Base-by-base conservation (phyloP, 2,329 filamentous ascomycete genomes). In the Fusarium proliferatum region DNA sequence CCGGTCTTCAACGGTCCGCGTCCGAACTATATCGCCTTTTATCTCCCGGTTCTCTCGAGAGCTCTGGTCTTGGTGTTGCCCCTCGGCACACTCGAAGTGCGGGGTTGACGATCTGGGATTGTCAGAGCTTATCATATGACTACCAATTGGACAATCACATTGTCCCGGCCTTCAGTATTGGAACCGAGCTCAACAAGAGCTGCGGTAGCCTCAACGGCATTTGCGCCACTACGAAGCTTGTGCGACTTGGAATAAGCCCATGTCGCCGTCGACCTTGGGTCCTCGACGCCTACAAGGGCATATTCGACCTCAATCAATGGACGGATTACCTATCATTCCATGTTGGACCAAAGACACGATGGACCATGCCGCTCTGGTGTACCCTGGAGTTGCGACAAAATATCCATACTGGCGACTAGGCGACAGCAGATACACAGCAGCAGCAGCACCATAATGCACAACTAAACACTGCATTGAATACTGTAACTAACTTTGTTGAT, bases 11-110 rank as follows among this genome's bases (percentile, higher is more conserved):
- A 75, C 53, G 61, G 61, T 23, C 53, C 46, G 48, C 45, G 21
- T 36, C 48, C 38, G 42, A 70, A 55, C 43, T 7, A 8, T 13
- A 36, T 67, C 55, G 43, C 28, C 28, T 28, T 63, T 6, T 33
- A 46, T 52, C 28, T 53, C 52, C 36, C 43, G 34, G 52, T 59
- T 36, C 46, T 26, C n/a, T 46, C 30, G 19, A 56, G 26, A 60
- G 13, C 38, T 30, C 42, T 53, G 61, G 36, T 48, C 23, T 53
- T 67, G 52, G 51, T 55, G 45, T 42, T 73, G 66, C 67, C 66
- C 66, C 58, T 71, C 61, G 58, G 62, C 39, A 51, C 39, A 51
- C 41, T 42, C 60, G 28, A 71, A 60, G 63, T 73, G 71, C 71
- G 71, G 71, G 71, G 71, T 73, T 61, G 34, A n/a, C 33, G 33